Percentiles rank a stretch among this genome's conserved stretches.
phyloP scores from a whole-genome alignment of 495 filamentous ascomycete genomes.

The Penicillium dipodomyicola region DNA sequence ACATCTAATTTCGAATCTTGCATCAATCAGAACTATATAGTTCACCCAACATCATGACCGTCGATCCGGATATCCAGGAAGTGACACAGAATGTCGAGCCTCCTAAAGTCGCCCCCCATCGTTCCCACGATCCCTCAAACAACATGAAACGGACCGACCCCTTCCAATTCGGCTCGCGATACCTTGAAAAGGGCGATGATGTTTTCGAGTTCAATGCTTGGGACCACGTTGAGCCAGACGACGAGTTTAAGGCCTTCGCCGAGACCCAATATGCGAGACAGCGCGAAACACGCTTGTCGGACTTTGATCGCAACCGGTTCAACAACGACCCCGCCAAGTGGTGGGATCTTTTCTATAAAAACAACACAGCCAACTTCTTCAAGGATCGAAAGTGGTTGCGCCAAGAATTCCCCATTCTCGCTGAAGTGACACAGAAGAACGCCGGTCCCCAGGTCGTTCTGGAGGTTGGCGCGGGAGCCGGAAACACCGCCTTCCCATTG shows the following conservation, averaged over 20 bases:
- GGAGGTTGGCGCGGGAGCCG: slow-evolving; percentile 92
- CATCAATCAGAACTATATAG: neutral
- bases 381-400: slow-evolving; percentile 96
- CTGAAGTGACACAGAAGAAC: slow-evolving; percentile 60
- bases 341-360: slow-evolving; percentile 96
- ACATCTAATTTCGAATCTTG: neutral
- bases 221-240: slow-evolving; percentile 91
- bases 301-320: slow-evolving; percentile 84
- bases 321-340: slow-evolving; percentile 86
- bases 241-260: slow-evolving; percentile 76
- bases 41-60: slow-evolving; percentile 23
- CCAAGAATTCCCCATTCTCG: slow-evolving; percentile 88
- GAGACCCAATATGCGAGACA: slow-evolving; percentile 78
- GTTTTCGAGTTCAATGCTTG: slow-evolving; percentile 97
- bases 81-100: slow-evolving; percentile 49
- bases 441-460: slow-evolving; percentile 64
- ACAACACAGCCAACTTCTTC: slow-evolving; percentile 96
- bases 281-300: slow-evolving; percentile 74
- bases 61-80: slow-evolving; percentile 18
- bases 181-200: slow-evolving; percentile 75
- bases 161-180: slow-evolving; percentile 91
- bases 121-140: slow-evolving; percentile 53
- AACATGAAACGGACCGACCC: slow-evolving; percentile 81
- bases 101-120: slow-evolving; percentile 41
- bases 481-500: slow-evolving; percentile 93